Percentiles rank a stretch among this genome's conserved stretches.
phyloP scores from a whole-genome alignment of 345 rosid genomes.

The Psidium friedrichsthalianum region DNA sequence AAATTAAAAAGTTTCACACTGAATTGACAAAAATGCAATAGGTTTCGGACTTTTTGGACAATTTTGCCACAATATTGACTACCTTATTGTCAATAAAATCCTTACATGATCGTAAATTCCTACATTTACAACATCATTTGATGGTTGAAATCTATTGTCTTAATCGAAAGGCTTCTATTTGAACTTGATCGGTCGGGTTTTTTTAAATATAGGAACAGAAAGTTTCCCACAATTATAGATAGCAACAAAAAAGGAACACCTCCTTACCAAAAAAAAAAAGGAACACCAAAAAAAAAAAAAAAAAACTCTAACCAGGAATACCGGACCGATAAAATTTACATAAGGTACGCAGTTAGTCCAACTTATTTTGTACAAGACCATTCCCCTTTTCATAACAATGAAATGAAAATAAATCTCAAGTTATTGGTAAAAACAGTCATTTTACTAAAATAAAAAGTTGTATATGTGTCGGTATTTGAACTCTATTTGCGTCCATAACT shows the following conservation, averaged over 20 bases:
- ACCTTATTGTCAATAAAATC: background rate
- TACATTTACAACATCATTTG: background rate
- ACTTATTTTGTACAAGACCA: background rate
- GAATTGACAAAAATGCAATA: no score
- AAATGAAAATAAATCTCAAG: no score
- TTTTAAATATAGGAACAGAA: no score
- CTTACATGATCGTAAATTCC: background rate
- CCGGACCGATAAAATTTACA: no score
- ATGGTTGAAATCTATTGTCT: background rate
- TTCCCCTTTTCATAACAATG: no score
- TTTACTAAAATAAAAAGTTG: background rate
- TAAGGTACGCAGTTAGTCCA: background rate
- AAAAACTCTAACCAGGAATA: no score
- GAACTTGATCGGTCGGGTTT: background rate
- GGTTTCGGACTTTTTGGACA: no score
- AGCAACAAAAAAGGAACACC: background rate
- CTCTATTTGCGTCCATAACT: background rate
- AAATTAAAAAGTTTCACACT: no score
- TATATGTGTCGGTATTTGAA: background rate
- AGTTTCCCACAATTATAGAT: background rate
- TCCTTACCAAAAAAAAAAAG: no score
- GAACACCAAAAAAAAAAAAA: no score
- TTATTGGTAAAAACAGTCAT: background rate
- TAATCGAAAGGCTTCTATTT: background rate
- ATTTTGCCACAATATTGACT: background rate